phyloP scores from a whole-genome alignment of 768 basidiomycete species.

The Boletus coccyginus region DNA sequence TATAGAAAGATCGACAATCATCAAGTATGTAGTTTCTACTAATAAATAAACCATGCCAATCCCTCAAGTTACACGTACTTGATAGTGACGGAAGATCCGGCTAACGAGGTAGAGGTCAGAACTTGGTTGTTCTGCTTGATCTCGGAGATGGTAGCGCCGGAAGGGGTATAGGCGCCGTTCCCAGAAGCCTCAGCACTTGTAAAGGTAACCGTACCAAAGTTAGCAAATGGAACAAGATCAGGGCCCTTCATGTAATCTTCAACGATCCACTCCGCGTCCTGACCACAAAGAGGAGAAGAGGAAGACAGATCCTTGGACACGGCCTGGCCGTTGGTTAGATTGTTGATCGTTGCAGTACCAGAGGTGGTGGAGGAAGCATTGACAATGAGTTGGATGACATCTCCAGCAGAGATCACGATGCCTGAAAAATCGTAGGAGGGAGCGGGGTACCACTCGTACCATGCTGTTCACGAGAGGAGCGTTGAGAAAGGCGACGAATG shows the following conservation, averaged over 20 bases:
- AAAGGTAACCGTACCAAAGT: conserved; percentile 10
- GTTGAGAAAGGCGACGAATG: neutral
- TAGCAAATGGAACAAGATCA: neutral
- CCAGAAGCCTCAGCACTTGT: neutral
- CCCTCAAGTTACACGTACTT: neutral
- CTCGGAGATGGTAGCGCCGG: neutral
- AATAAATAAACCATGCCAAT: neutral
- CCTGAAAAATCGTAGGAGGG: neutral
- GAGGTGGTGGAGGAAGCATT: neutral
- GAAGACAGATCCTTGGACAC: neutral
- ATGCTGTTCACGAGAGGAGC: neutral
- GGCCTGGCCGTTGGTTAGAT: neutral
- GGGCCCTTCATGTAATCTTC: neutral
- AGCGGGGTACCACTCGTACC: conserved; percentile 11
- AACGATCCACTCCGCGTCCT: conserved; percentile 14
- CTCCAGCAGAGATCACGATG: conserved; percentile 6
- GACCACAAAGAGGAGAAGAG: neutral
- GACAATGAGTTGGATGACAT: conserved; percentile 4
- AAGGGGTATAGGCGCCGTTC: neutral
- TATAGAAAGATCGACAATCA: neutral
- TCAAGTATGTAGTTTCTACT: neutral
- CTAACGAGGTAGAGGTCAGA: neutral
- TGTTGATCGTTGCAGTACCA: neutral
- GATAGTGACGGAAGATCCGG: neutral
- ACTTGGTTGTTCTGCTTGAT: neutral